phyloP scores from a whole-genome alignment of 2,329 filamentous ascomycete species.

The Cercospora brassicicola region DNA sequence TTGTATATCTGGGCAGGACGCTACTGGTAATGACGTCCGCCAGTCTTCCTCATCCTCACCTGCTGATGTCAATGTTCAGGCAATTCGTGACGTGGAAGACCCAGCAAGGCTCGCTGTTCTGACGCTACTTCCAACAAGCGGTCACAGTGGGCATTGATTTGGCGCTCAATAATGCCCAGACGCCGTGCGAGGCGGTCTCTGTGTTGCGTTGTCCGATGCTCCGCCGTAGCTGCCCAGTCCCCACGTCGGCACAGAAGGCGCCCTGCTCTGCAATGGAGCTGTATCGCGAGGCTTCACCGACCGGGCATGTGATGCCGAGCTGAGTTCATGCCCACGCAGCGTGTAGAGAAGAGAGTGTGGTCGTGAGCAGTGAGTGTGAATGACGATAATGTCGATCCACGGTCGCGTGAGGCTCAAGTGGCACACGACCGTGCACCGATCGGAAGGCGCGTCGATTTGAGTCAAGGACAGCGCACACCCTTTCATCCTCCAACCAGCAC shows the following conservation, averaged over 20 bases:
- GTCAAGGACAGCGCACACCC: constrained; percentile 6
- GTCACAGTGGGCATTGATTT: not conserved
- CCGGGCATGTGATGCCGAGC: not conserved
- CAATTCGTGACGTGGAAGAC: not conserved
- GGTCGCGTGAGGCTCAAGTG: constrained; percentile 5
- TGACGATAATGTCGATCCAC: not conserved
- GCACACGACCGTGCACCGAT: not conserved
- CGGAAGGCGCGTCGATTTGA: constrained; percentile 3
- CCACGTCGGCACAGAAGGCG: not conserved
- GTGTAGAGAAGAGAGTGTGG: not conserved
- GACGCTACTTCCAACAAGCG: not conserved
- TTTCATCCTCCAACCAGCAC: constrained; percentile 7
- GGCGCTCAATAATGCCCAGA: not conserved
- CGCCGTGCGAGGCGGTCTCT: constrained; percentile 3
- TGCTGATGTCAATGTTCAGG: not conserved
- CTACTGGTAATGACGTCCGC: not conserved
- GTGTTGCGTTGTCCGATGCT: not conserved
- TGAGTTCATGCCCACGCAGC: not conserved
- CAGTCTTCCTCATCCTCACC: not conserved
- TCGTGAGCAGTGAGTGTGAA: not conserved
- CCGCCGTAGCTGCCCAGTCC: not conserved
- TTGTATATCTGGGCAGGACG: not conserved
- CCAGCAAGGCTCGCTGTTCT: not conserved
- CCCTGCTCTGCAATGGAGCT: not conserved
- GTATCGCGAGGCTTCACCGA: not conserved